Evolutionary conservation across 2,329 filamentous ascomycete genomes (phyloP).

Genomic region (Aspergillus ochraceus): DNA sequence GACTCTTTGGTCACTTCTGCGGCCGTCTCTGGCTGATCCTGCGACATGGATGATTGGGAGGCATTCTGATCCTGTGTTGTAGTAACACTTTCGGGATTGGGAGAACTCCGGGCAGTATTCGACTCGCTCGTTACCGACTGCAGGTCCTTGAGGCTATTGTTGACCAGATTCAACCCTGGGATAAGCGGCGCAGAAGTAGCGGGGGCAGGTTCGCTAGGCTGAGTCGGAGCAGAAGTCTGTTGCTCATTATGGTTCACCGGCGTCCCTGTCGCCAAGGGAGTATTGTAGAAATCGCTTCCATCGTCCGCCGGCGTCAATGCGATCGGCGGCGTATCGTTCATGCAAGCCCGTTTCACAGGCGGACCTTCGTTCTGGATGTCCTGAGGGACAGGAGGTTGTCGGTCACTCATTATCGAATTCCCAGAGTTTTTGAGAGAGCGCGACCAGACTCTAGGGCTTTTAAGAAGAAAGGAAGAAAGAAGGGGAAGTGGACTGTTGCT

Average conservation of each 20-base stretch:
- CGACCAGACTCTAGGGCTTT: not conserved
- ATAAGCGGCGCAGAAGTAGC: constrained; percentile 27
- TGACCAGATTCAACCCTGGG: constrained; percentile 39
- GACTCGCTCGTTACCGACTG: constrained; percentile 12
- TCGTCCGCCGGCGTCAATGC: constrained; percentile 34
- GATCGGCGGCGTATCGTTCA: constrained; percentile 31
- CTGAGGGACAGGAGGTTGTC: constrained; percentile 12
- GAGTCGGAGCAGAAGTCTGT: constrained; percentile 1
- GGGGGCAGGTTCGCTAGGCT: constrained; percentile 14
- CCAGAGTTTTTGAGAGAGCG: not conserved
- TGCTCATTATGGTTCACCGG: constrained; percentile 21
- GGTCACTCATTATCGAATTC: constrained; percentile 27
- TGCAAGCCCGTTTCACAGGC: constrained; percentile 27
- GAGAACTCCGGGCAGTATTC: not conserved
- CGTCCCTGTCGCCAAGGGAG: constrained; percentile 32
- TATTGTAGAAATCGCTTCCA: constrained; percentile 46
- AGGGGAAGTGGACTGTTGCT: not conserved
- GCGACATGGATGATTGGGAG: not conserved
- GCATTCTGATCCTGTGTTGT: not conserved
- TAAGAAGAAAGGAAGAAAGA: constrained; percentile 4
- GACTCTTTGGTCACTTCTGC: constrained; percentile 6
- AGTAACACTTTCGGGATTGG: not conserved
- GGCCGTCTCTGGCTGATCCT: constrained; percentile 3
- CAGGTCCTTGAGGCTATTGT: constrained; percentile 17
- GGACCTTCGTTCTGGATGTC: constrained; percentile 22